Evolutionary conservation across 1,139 yeast species (phyloP), one percentile per base, ranked within the genome.

Genomic region (Candida labiduridarum): DNA sequence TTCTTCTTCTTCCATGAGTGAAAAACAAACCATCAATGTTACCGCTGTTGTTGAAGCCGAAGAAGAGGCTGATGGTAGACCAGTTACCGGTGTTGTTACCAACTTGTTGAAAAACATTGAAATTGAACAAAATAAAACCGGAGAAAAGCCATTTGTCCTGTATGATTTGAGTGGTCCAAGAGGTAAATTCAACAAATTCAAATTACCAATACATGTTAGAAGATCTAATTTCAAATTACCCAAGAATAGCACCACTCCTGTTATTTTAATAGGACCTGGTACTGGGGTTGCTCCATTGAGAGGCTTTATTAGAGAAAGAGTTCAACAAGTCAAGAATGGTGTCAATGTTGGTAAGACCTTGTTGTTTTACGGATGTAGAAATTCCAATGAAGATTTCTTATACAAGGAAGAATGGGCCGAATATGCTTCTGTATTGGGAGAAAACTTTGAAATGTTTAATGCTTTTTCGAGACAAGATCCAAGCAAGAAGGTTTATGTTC

Each of bases 251-350:
- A 69, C 82, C 14, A 84, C 87, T 44, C 97, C 99, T 8, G 80
- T 94, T 34, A 89, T 94, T 60, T 83, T 92, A 87, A 80, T 94
- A 65, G 99, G 99, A 36, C 98, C 99, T 45, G 99, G 99, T 57
- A 94, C 99, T 7, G 99, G 99, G 66, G 94, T 94, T 51, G 98
- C 99, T 10, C 99, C 99, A 54, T 87, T 94, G 75, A 86, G 98
- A 71, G 97, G 96, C 2, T 91, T 94, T 59, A 71, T 94, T 41
- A 85, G 96, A 69, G 97, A 91, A 68, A 85, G 95, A 62, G 87
- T 68, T 15, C 66, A 72, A 18, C 66, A 68, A 44, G 59, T 62
- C 40, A 72, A 78, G 50, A 76, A 78, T 35, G 78, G 78, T 50
- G 69, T 73, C 25, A 82, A 80, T 27, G 72, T 89, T 45, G 98